Evolutionary conservation across 1,139 yeast genomes (phyloP), one percentile per base, ranked within the genome.

Genomic region (Debaryomycetaceae sp.): DNA sequence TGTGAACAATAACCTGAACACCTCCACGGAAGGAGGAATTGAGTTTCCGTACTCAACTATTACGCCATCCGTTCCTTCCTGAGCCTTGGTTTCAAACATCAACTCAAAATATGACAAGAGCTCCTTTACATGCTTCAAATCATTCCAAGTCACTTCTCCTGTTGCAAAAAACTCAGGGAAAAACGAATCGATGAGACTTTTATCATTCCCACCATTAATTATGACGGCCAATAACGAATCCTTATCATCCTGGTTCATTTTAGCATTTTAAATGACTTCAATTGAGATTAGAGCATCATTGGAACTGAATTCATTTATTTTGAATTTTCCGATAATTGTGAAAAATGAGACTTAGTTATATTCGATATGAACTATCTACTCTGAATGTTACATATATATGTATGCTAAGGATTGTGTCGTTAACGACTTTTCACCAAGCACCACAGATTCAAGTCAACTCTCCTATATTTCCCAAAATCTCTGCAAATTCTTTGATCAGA

Each of bases 401-500:
- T 17, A 17, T 17, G 20, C 20, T 17, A 17, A 17, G 4, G 20
- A 17, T 17, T 17, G 20, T 17, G 20, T 17, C 20, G 20, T 2
- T 2, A 2, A 17, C 20, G 20, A 17, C 20, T 17, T 22, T 20
- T 11, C 6, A 17, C 20, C 20, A 17, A 17, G 2, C 2, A 17
- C 3, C 20, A 17, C 34, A 23, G 14, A n/a, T 6, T 33, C 39
- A 44, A 27, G 60, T 66, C 9, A 63, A 56, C 49, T 73, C 77
- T 1, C 78, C 78, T 14, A 73, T 48, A 34, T 60, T 63, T 1
- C 78, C 78, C 37, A 73, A 50, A 5, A 73, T 66, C 48, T 66
- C 74, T 1, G 75, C 78, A 59, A 74, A 73, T 45, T 71, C 78
- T 49, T 70, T 72, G 42, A 73, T 65, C 5, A 55, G 51, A 5